Evolutionary conservation across 805 yeast species (phyloP), one percentile per base, ranked within the genome.

Genomic region (Kluyveromyces dobzhanskii): DNA sequence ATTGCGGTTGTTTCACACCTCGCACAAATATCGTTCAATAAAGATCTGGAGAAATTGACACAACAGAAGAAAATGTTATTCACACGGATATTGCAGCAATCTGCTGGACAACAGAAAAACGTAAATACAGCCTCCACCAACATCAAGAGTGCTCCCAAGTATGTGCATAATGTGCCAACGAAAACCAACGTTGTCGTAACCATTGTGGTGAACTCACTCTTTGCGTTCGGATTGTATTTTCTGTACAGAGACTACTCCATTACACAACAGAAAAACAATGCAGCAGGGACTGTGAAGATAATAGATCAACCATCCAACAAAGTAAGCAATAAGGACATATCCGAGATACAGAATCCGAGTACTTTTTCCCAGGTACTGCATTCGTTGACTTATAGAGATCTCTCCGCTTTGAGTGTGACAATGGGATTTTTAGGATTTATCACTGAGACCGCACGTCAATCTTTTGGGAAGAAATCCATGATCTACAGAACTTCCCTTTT

Each of bases 371-470:
- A 18, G 18, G 25, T 34, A 11, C 12, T 49, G 17, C 44, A 45
- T 25, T 46, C 50, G 4, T 24, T 48, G 19, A 48, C 51, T 1
- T 50, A 47, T 31, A 41, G 50, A 10, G 55, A 50, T 18, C 31
- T 50, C 27, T 50, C 55, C 12, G 45, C 46, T 32, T 42, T 44
- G 21, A 26, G 47, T 6, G 44, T 50, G 14, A 50, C 49, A 3
- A 47, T 48, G 47, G 55, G 55, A 17, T 49, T 50, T 26, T 32
- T 49, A 26, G 45, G 49, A 11, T 52, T 49, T 30, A 33, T 50
- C 4, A 45, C 52, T 18, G 49, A 45, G 27, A 42, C 43, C 21
- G 43, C 51, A 4, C 50, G 44, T 28, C 40, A 45, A 9, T 43
- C 49, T 5, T 48, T 43, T 26, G 53, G 53, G 9, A 48, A 38